Evolutionary conservation across 495 filamentous ascomycete species (phyloP).

Genomic region (Neurospora cerealis): DNA sequence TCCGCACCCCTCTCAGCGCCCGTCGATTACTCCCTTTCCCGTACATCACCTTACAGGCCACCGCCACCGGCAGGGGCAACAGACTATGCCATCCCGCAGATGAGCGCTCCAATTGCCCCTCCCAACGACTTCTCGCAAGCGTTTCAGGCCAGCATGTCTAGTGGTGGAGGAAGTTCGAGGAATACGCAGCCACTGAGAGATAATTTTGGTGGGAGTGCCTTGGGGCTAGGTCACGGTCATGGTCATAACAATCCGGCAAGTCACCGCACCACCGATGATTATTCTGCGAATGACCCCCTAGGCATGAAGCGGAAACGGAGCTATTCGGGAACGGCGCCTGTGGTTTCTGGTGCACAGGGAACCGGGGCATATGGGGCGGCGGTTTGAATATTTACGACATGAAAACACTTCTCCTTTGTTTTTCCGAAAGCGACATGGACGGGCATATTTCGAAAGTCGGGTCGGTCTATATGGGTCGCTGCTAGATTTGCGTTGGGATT

Average conservation of each 20-base stretch:
- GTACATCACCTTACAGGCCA: slow-evolving; percentile 30
- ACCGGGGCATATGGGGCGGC: not conserved
- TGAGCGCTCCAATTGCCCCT: slow-evolving; percentile 45
- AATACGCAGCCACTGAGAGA: slow-evolving; percentile 32
- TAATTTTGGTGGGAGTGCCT: slow-evolving; percentile 29
- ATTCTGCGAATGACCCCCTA: slow-evolving; percentile 25
- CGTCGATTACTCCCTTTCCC: slow-evolving; percentile 41
- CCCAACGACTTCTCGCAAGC: slow-evolving; percentile 42
- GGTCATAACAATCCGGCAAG: slow-evolving; percentile 24
- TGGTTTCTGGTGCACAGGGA: not conserved
- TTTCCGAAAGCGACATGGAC: not conserved
- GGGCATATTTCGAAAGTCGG: not conserved
- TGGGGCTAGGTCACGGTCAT: slow-evolving; percentile 25
- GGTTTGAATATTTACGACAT: not conserved
- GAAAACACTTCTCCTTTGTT: not conserved
- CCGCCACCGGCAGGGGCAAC: slow-evolving; percentile 16
- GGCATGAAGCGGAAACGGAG: slow-evolving; percentile 43
- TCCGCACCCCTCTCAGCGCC: slow-evolving; percentile 44
- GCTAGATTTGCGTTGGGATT: not conserved
- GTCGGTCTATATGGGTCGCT: not conserved
- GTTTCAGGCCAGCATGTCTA: slow-evolving; percentile 35
- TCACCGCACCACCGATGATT: slow-evolving; percentile 25
- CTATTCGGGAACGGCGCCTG: slow-evolving; percentile 18
- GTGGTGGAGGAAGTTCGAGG: slow-evolving; percentile 28
- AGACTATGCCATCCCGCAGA: slow-evolving; percentile 45